Base-by-base conservation (phyloP, 768 basidiomycete species). In the Crepidotus variabilis region DNA sequence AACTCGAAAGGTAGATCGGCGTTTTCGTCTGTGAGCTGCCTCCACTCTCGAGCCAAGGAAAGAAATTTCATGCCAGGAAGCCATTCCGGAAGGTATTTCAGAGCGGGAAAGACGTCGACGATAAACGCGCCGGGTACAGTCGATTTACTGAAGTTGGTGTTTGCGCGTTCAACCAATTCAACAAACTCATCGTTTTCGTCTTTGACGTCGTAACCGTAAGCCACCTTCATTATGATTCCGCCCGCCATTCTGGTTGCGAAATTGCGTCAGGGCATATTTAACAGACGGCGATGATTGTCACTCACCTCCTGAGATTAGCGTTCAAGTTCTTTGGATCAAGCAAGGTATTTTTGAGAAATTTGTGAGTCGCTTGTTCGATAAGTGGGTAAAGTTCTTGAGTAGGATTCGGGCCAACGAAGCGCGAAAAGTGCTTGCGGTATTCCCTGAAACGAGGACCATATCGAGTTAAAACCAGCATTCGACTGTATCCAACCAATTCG, bases 41-140 rank as follows among this genome's bases (percentile, higher is more conserved):
- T 69, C 76, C 77, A 81, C 33, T 67, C 61, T 0, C 66, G 61
- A 3, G 81, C 84, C 6, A 72, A 69, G 21, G 68, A 63, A 62
- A 83, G 75, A 69, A 85, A 87, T 0, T 72, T 72, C 47, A 78
- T 78, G 0, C 84, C 84, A 22, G 84, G 84, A 21, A 85, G 61
- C 79, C 83, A 82, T 57, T 78, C 76, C 0, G 85, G 85, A 22
- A 86, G 62, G 20, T 74, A 61, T 43, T 73, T 70, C 60, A 87
- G 63, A 57, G 63, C 51, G 1, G 76, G 76, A 58, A 78, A 72
- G 51, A 73, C 69, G 56, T 77, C 76, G 32, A 80, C 77, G 3
- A 75, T 51, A 63, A 76, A 79, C 2, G 74, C 72, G 2, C 84
- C 84, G 0, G 80, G 79, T 16, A 76, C 69, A 0, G 78, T 77